These are phyloP conservation scores for Medicago arabica DNA, from an alignment of 306 rosid genomes.

Conservation along the genomic window DNA sequence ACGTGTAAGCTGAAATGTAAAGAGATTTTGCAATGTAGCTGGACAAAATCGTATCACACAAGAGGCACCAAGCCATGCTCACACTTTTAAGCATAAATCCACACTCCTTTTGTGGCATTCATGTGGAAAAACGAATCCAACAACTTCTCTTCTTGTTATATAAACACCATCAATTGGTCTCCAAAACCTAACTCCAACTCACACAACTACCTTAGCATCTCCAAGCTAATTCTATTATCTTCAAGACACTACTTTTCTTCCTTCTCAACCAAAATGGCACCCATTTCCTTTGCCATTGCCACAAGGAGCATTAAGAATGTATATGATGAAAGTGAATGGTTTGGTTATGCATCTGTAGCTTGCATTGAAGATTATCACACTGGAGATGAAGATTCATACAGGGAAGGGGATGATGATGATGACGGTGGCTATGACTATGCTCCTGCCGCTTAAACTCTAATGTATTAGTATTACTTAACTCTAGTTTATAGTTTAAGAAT, in stretches of 20 bases:
- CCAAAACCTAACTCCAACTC: not conserved
- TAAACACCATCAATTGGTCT: not conserved
- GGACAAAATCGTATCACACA: too few species aligned
- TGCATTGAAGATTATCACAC: not conserved
- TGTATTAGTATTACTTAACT: too few species aligned
- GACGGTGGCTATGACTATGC: not conserved
- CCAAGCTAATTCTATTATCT: not conserved
- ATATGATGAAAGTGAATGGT: not conserved
- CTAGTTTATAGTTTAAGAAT: not conserved
- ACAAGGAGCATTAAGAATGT: not conserved
- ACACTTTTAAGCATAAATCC: too few species aligned
- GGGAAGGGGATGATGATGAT: not conserved
- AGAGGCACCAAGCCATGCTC: too few species aligned
- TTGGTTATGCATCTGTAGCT: not conserved
- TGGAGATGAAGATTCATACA: not conserved
- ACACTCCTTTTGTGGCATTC: too few species aligned
- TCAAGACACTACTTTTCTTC: not conserved
- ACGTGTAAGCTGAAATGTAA: too few species aligned
- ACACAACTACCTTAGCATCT: not conserved
- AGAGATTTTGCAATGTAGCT: too few species aligned
- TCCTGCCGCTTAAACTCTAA: constrained; percentile 1
- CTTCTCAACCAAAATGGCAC: not conserved
- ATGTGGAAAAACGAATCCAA: not conserved
- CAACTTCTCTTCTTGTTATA: not conserved
- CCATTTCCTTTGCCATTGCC: not conserved